phyloP scores from a whole-genome alignment of 768 basidiomycete species.

The Mycena kentingensis region DNA sequence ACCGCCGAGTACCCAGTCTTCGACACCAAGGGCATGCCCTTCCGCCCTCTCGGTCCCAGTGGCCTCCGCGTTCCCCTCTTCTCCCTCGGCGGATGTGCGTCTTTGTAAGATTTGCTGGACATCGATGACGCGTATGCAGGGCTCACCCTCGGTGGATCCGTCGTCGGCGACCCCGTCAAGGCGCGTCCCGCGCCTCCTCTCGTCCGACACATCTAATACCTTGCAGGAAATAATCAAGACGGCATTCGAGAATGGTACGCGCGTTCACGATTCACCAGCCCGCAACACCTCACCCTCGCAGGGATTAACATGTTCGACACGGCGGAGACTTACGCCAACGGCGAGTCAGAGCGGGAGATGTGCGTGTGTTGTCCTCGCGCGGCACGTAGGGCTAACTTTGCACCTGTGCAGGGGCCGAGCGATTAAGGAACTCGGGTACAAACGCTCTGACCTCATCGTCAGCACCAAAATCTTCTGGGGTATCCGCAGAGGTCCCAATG shows the following conservation, averaged over 20 bases:
- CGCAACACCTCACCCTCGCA: too few relatives aligned
- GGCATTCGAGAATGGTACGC: slow-evolving; percentile 73
- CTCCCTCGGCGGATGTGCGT: slow-evolving; percentile 57
- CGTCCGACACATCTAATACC: background rate
- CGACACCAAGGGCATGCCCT: slow-evolving; percentile 47
- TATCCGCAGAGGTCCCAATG: slow-evolving; percentile 57
- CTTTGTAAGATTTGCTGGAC: background rate
- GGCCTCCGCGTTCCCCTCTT: slow-evolving; percentile 61
- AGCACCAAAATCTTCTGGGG: slow-evolving; percentile 88
- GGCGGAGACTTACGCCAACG: slow-evolving; percentile 64
- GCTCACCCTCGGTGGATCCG: slow-evolving; percentile 22
- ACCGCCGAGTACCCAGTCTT: slow-evolving; percentile 23
- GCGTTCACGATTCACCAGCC: too few relatives aligned
- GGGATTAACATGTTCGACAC: slow-evolving; percentile 80
- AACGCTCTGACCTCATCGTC: slow-evolving; percentile 69
- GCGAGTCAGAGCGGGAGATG: slow-evolving; percentile 78
- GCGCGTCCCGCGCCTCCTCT: background rate
- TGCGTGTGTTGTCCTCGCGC: slow-evolving; percentile 28
- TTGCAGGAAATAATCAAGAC: slow-evolving; percentile 72
- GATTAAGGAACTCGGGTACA: slow-evolving; percentile 69
- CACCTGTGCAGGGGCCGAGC: slow-evolving; percentile 59
- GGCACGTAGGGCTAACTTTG: background rate
- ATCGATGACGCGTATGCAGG: slow-evolving; percentile 8
- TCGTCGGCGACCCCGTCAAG: slow-evolving; percentile 21
- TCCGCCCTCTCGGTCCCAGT: slow-evolving; percentile 50